Conservation (phyloP, 2,329 filamentous ascomycete genomes). For the Parascedosporium putredinis region DNA sequence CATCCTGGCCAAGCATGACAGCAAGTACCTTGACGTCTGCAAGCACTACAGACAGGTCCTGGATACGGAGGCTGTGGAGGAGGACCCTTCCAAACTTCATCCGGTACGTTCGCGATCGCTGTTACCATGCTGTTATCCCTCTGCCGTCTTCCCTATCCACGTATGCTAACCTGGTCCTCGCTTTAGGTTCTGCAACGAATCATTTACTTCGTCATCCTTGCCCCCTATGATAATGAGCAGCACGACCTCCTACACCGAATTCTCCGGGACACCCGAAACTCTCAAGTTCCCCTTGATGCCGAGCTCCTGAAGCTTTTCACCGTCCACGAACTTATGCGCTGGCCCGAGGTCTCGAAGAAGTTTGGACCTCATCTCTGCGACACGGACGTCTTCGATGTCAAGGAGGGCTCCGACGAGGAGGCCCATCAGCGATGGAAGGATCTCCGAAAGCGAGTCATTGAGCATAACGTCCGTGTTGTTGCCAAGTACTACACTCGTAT, state of each 20-base stretch:
- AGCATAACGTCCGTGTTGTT: slow-evolving; percentile 95
- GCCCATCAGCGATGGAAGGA: slow-evolving; percentile 84
- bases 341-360: slow-evolving; percentile 82
- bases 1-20: slow-evolving; percentile 85
- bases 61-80: slow-evolving; percentile 90
- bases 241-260: slow-evolving; percentile 94
- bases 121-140: no score
- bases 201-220: slow-evolving; percentile 94
- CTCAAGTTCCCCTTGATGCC: slow-evolving; percentile 67
- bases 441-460: slow-evolving; percentile 93
- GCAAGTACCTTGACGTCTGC: slow-evolving; percentile 95
- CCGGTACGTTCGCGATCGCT: slow-evolving; percentile 62
- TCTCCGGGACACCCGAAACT: slow-evolving; percentile 71
- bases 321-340: slow-evolving; percentile 92
- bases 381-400: slow-evolving; percentile 80
- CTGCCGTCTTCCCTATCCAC: background rate
- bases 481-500: slow-evolving; percentile 99
- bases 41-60: slow-evolving; percentile 96
- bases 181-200: slow-evolving; percentile 77
- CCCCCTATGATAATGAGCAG: slow-evolving; percentile 97
- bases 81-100: slow-evolving; percentile 75
- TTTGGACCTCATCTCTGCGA: slow-evolving; percentile 81
- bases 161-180: slow-evolving; percentile 8
- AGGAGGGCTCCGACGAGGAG: slow-evolving; percentile 60
- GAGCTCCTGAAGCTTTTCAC: slow-evolving; percentile 91